These are phyloP conservation scores for Talaromyces wortmannii DNA, from an alignment of 495 filamentous ascomycete species.

Conservation along the genomic window DNA sequence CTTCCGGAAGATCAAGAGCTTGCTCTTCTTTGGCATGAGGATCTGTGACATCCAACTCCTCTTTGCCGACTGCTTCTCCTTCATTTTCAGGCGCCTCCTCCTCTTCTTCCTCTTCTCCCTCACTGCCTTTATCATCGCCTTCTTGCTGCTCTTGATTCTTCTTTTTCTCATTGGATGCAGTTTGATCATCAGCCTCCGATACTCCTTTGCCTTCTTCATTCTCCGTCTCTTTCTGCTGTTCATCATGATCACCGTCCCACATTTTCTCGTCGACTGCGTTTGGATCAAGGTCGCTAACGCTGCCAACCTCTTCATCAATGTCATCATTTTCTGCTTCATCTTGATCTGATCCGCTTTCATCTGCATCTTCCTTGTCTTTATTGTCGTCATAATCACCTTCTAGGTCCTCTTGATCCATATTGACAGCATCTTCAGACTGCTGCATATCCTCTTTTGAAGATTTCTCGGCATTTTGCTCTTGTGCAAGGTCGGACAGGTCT, in stretches of 20 bases:
- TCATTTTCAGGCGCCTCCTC: constrained; percentile 53
- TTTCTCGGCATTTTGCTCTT: constrained; percentile 57
- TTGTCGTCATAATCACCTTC: constrained; percentile 71
- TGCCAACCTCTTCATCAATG: constrained; percentile 82
- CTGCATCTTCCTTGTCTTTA: constrained; percentile 46
- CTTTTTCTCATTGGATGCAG: constrained; percentile 52
- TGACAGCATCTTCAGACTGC: constrained; percentile 73
- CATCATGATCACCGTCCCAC: constrained; percentile 81
- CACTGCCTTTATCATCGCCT: constrained; percentile 42
- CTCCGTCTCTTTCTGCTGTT: constrained; percentile 75
- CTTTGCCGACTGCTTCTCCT: constrained; percentile 50
- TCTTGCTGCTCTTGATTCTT: constrained; percentile 42
- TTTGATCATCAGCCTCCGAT: constrained; percentile 55
- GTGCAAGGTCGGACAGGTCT: constrained; percentile 84
- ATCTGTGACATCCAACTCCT: constrained; percentile 59
- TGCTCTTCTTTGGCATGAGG: constrained; percentile 68
- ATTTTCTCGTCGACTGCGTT: constrained; percentile 94
- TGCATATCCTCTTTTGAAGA: constrained; percentile 56
- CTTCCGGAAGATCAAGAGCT: constrained; percentile 58
- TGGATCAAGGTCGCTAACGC: constrained; percentile 82
- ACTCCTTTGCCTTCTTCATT: constrained; percentile 63
- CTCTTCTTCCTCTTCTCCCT: constrained; percentile 49
- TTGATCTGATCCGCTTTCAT: constrained; percentile 41
- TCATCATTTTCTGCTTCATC: constrained; percentile 54
- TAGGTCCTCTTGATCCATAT: constrained; percentile 88